These are phyloP conservation scores for Trichosporon coremiiforme DNA, from an alignment of 1,284 basidiomycete species.

Conservation along the genomic window DNA sequence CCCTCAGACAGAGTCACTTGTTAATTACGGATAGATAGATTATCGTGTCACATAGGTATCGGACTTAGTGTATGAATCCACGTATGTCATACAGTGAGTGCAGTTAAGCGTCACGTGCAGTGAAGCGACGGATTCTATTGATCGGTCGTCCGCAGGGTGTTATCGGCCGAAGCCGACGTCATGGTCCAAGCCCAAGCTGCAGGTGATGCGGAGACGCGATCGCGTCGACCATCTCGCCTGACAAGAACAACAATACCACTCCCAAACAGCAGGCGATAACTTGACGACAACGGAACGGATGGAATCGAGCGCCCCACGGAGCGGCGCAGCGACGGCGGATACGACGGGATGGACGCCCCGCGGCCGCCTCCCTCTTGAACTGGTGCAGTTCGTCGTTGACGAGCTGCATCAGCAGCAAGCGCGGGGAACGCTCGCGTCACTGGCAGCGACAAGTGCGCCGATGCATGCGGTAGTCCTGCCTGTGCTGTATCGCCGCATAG, in stretches of 20 bases:
- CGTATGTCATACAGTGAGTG: background rate
- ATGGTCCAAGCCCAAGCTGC: background rate
- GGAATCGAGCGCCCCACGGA: background rate
- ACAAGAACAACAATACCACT: background rate
- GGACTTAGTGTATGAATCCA: slow-evolving; percentile 6
- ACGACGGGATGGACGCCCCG: background rate
- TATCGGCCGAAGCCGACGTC: slow-evolving; percentile 15
- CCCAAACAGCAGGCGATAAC: background rate
- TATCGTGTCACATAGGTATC: slow-evolving; percentile 10
- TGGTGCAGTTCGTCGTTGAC: background rate
- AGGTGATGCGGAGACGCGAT: background rate
- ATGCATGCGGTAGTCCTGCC: background rate
- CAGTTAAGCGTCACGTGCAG: too few relatives aligned
- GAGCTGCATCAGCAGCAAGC: background rate
- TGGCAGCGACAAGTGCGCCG: background rate
- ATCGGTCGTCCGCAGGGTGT: background rate
- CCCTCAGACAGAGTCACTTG: background rate
- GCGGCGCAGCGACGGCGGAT: background rate
- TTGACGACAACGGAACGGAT: background rate
- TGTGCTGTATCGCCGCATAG: background rate
- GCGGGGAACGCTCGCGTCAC: background rate
- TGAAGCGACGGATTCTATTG: too few relatives aligned
- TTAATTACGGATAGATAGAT: slow-evolving; percentile 11
- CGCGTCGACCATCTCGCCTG: background rate
- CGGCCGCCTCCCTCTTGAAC: background rate